Evolutionary conservation across 495 filamentous ascomycete genomes (phyloP).

Genomic region (Penicillium atrosanguineum): DNA sequence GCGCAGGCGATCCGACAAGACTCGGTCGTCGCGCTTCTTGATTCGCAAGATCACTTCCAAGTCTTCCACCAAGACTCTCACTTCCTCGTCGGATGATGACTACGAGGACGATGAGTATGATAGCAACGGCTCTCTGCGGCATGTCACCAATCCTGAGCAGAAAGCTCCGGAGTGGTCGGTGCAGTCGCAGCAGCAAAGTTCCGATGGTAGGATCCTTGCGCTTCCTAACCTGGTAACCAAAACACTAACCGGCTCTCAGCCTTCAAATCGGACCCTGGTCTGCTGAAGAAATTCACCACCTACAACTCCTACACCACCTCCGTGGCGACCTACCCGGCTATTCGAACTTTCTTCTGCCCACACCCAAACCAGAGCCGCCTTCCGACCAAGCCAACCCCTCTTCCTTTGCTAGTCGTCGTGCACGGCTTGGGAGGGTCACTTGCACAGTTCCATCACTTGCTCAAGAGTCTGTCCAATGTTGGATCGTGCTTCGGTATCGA

Average conservation of each 20-base stretch:
- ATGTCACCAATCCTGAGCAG: conserved; percentile 23
- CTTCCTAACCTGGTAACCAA: neutral
- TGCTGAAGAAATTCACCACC: conserved; percentile 74
- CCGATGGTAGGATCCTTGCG: conserved; percentile 29
- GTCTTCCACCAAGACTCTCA: conserved; percentile 32
- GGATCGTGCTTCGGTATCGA: conserved; percentile 90
- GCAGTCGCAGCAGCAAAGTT: conserved; percentile 26
- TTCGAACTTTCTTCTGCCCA: conserved; percentile 79
- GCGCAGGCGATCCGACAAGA: conserved; percentile 21
- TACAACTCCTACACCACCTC: conserved; percentile 69
- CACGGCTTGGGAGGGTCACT: conserved; percentile 89
- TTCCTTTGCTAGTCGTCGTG: conserved; percentile 87
- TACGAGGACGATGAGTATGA: conserved; percentile 46
- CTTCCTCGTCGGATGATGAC: conserved; percentile 40
- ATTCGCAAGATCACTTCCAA: conserved; percentile 28
- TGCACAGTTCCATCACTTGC: conserved; percentile 79
- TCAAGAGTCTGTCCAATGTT: conserved; percentile 78
- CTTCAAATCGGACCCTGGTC: conserved; percentile 61
- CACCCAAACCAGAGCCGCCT: conserved; percentile 80
- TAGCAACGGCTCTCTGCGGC: conserved; percentile 38
- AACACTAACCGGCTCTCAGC: conserved; percentile 22
- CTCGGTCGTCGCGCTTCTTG: conserved; percentile 21
- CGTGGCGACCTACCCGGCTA: conserved; percentile 65
- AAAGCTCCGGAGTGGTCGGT: conserved; percentile 18
- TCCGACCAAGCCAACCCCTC: conserved; percentile 63